Percentiles rank a stretch among this genome's conserved stretches.
Evolutionary conservation across 257 asterid species (phyloP).

Genomic region (Striga asiatica): DNA sequence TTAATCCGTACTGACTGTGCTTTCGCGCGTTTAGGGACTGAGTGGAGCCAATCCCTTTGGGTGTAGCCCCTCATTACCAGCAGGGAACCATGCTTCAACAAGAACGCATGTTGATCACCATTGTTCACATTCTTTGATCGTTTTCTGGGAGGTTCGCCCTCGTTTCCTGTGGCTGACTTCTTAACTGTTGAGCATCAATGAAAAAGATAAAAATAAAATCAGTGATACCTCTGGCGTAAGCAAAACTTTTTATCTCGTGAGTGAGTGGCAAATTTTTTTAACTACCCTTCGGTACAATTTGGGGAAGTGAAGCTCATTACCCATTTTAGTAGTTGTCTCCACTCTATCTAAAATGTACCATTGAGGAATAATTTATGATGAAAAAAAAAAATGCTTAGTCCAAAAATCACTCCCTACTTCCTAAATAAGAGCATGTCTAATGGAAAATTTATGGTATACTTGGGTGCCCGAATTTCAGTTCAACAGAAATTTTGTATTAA

Average conservation of each 20-base stretch:
- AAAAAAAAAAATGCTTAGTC: too few species aligned
- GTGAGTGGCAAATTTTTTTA: too few species aligned
- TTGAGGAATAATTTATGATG: too few species aligned
- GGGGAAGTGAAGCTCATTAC: too few species aligned
- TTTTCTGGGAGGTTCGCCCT: conserved; percentile 48
- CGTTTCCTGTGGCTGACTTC: conserved; percentile 25
- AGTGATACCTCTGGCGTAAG: too few species aligned
- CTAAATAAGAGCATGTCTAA: not conserved
- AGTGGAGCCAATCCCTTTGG: conserved; percentile 89
- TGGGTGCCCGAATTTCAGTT: not conserved
- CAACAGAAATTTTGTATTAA: not conserved
- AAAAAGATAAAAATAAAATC: not conserved
- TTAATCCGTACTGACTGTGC: conserved; percentile 60
- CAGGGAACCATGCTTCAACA: conserved; percentile 74
- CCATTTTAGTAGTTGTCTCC: too few species aligned
- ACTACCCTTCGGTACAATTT: too few species aligned
- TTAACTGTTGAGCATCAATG: conserved; percentile 6
- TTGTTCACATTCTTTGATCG: conserved; percentile 31
- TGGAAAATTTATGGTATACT: not conserved
- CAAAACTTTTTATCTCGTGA: too few species aligned
- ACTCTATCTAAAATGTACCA: too few species aligned
- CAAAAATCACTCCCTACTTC: not conserved
- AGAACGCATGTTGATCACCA: conserved; percentile 41
- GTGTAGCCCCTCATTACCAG: conserved; percentile 85
- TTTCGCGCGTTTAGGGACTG: conserved; percentile 85